These are phyloP conservation scores for Stagonosporopsis chrysanthemi DNA, from an alignment of 2,329 filamentous ascomycete species.

Conservation along the genomic window DNA sequence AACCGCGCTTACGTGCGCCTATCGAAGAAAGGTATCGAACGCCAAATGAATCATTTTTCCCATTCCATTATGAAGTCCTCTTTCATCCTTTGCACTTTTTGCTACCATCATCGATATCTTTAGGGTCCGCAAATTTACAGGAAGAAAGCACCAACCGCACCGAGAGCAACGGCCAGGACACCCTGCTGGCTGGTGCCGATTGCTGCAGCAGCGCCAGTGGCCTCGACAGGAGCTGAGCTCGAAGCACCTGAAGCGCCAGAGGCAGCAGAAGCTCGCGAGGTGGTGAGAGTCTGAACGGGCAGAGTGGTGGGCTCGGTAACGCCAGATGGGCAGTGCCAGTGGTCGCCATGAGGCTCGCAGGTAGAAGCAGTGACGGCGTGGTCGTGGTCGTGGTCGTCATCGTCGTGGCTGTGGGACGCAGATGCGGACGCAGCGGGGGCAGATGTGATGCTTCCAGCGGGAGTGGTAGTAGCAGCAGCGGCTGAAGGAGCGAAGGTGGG, in stretches of 20 bases:
- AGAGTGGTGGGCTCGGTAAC: conserved; percentile 34
- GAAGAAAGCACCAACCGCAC: conserved; percentile 20
- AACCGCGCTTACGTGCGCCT: background rate
- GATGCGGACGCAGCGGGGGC: conserved; percentile 16
- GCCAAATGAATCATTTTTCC: background rate
- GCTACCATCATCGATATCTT: no score
- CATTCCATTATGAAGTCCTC: background rate
- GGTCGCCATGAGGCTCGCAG: conserved; percentile 37
- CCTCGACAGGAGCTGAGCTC: conserved; percentile 15
- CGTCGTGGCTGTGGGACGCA: conserved; percentile 24
- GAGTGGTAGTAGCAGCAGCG: conserved; percentile 11
- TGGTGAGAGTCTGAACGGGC: conserved; percentile 20
- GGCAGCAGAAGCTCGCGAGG: conserved; percentile 11
- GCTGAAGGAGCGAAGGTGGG: conserved; percentile 23
- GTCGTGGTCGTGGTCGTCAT: conserved; percentile 29
- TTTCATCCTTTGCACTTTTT: background rate
- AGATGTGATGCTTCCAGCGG: conserved; percentile 10
- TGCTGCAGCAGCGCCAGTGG: conserved; percentile 14
- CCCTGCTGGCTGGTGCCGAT: conserved; percentile 3
- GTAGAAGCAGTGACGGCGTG: conserved; percentile 36
- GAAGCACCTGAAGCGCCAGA: conserved; percentile 9
- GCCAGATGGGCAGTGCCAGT: conserved; percentile 40
- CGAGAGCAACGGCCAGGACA: conserved; percentile 10
- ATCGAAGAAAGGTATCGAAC: background rate
- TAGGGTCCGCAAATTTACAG: conserved; percentile 4